Conservation (phyloP, 1,284 basidiomycete genomes). For the Ganoderma multipileum region DNA sequence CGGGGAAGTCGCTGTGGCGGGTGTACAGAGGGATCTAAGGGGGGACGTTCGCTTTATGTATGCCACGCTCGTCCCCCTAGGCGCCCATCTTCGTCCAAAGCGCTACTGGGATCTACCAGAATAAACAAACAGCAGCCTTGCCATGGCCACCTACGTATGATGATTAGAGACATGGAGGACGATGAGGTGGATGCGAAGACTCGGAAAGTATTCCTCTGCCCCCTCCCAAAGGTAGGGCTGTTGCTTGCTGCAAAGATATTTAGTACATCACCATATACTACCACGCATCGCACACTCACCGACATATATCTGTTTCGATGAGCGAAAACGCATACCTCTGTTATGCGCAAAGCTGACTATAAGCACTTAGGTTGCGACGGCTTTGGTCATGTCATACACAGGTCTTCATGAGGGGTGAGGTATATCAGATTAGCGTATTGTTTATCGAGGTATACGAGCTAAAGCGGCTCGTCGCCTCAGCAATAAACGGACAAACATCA, state of each 20-base stretch:
- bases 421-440: neutral
- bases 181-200: neutral
- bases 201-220: neutral
- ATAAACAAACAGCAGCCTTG: neutral
- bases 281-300: neutral
- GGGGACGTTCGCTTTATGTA: neutral
- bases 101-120: neutral
- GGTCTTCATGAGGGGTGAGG: neutral
- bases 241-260: neutral
- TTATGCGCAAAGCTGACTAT: neutral
- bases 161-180: neutral
- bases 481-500: conserved; percentile 68
- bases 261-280: neutral
- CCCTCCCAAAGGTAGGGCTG: neutral
- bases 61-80: neutral
- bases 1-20: neutral
- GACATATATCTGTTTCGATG: neutral
- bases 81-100: neutral
- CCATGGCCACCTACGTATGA: neutral
- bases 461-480: conserved; percentile 54
- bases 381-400: neutral
- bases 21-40: neutral
- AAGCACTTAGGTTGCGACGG: neutral
- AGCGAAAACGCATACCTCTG: neutral
- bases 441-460: conserved; percentile 41